Evolutionary conservation across 192 early-diverging fungal species (phyloP), one percentile per base, ranked within the genome.

Genomic region (Obelidium mucronatum): DNA sequence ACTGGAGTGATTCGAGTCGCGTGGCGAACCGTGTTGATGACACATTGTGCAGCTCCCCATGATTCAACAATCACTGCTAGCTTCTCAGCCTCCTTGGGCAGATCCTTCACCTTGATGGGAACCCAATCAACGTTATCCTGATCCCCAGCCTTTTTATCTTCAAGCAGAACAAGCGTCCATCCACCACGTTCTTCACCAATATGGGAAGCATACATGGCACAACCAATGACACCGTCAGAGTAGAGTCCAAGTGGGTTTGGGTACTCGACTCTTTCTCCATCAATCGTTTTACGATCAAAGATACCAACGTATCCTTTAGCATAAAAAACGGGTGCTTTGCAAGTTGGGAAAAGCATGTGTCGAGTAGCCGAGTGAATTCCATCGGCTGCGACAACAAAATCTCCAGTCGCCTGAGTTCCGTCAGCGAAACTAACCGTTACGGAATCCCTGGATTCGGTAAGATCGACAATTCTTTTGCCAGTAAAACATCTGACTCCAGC

Each of bases 261-360:
- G 48, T 40, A 17, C 26, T 17, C 33, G 11, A 11, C 11, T 13
- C 33, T 13, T 13, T 60, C 15, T 13, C 17, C 11, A 17, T 67
- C 64, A 1, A 67, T 13, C 0, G 1, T 52, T 26, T 19, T 15
- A 8, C 66, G 24, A 17, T 53, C 74, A n/a, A 75, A 28, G 31
- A 51, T 48, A 48, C 53, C 63, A 1, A 69, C 58, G n/a, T 55
- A 24, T 13, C 74, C 74, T 0, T 60, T 75, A 13, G 59, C 17
- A 17, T 30, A 60, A 63, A 67, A 75, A 24, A 26, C 24, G 2
- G 74, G 63, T 15, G 17, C 28, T 15, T 33, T 17, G 30, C n/a
- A 79, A n/a, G 65, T 73, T 44, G 81, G 81, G 19, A 84, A 31
- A 2, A 85, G 37, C 13, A 80, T 28, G 3, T 51, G 40, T 26